Base-by-base conservation (phyloP, 129 eudicot species). In the sunflower (Helianthus annuus) region DNA sequence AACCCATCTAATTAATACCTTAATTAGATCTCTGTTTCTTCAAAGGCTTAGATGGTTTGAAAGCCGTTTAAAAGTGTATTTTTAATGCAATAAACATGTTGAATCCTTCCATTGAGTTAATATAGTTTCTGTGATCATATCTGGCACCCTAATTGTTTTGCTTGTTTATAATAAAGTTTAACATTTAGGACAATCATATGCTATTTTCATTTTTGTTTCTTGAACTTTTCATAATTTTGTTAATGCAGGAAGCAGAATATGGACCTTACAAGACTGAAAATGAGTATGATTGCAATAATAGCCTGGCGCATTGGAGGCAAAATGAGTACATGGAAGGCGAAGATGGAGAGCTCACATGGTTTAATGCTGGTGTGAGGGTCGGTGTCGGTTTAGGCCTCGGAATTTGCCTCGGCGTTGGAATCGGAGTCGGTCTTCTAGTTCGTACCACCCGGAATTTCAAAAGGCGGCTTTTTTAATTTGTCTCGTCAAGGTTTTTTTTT, bases 301-400 rank as follows among this genome's bases (percentile, higher is more conserved):
- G 66, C 54, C 61, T 86, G 32, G 32, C 32, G 65, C 84, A 88
- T 78, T 88, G 89, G 96, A 74, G 82, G 60, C 83, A 72, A 17
- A 36, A 73, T 12, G 97, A 86, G 29, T 86, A 86, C 71, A 71
- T 85, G 63, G 97, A 86, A 79, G 87, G 85, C 17, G 97, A 92
- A 86, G 96, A 92, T 48, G 94, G 96, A 52, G 96, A 89, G 53
- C 85, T 92, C 40, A 78, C 97, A 19, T 91, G 96, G 93, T 91
- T 91, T 66, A 88, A 88, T 52, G 36, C 36, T 40, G 97, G 97
- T 48, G 96, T 91, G 5, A 72, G 97, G 71, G 97, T 91, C 0
- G 97, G 97, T 68, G 96, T 91, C 34, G 96, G 97, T 11, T 74
- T 91, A 56, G 97, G 97, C 70, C 79, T 91, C 1, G 97, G 97